Evolutionary conservation across 169 alveolate species (phyloP), one percentile per base, ranked within the genome.

Genomic region (Plasmodium vinckei): DNA sequence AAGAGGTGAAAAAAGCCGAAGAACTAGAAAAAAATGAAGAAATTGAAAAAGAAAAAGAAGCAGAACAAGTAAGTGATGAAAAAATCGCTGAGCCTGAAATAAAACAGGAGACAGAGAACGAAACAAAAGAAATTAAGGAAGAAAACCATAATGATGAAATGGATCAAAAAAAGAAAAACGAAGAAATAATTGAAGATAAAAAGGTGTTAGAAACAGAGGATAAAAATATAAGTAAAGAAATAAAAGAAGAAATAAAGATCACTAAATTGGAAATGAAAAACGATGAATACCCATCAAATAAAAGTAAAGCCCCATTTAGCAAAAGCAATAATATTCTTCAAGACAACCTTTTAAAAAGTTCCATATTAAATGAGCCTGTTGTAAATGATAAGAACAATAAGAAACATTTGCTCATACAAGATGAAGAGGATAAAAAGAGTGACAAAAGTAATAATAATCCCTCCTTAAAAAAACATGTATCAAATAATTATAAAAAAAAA

Each of bases 241-340:
- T 72, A 53, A n/a, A 3, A 9, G 23, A 54, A 9, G 56, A 72
- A 27, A 54, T 53, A 53, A 56, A 44, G 10, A 25, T 72, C 13
- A 15, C 27, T 27, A 72, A 72, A 9, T 72, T 72, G 21, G 68
- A 72, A 72, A 54, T 33, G n/a, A 72, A 54, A 10, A 72, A 56
- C 27, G 17, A 25, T n/a, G 44, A 21, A 6, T 53, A 72, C 56
- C 5, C 25, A 17, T 53, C 57, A 33, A 19, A 21, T n/a, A 21
- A 12, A 53, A 21, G 27, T 54, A 57, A 69, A 10, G 21, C 6
- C 2, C 63, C 4, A 69, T 7, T 21, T 46, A 69, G 5, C 63
- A 23, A 15, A 13, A 27, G 1, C 23, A 44, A 23, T 53, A 39
- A 33, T 39, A 49, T 46, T 49, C 25, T 46, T 15, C 65, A 19